phyloP scores from a whole-genome alignment of 2,329 filamentous ascomycete species.

The Stemphylium vesicarium region DNA sequence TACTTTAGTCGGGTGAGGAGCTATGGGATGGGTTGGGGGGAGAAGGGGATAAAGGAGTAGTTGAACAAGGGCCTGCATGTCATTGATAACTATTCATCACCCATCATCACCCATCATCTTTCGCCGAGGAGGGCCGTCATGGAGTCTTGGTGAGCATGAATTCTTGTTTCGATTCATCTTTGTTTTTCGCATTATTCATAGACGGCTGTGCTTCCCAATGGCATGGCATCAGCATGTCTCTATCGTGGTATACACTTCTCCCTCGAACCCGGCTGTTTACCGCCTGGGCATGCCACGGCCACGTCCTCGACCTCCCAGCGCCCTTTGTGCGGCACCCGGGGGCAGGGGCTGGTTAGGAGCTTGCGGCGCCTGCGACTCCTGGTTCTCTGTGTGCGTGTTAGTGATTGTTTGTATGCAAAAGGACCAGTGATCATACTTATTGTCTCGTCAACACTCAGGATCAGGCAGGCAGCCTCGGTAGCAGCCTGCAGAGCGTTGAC shows the following conservation, averaged over 20 bases:
- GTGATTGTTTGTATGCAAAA: constrained; percentile 1
- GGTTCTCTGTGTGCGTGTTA: constrained; percentile 67
- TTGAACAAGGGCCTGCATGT: background rate
- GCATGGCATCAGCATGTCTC: constrained; percentile 20
- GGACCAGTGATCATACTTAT: constrained; percentile 68
- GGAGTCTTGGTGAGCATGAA: background rate
- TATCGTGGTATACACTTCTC: constrained; percentile 31
- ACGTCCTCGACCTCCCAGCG: constrained; percentile 76
- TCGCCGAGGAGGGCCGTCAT: no score
- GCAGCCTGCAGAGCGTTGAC: constrained; percentile 96
- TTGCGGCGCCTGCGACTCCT: constrained; percentile 86
- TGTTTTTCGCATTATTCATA: constrained; percentile 40
- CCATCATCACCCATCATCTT: no score
- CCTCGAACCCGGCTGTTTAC: constrained; percentile 50
- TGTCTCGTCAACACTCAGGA: constrained; percentile 95
- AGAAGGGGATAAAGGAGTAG: constrained; percentile 20
- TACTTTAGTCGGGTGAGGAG: constrained; percentile 68
- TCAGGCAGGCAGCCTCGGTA: constrained; percentile 93
- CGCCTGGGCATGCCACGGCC: constrained; percentile 78
- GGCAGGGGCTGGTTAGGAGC: constrained; percentile 72
- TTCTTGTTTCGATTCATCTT: constrained; percentile 8
- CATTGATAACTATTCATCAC: no score
- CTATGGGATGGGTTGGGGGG: constrained; percentile 55
- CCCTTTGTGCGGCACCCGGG: constrained; percentile 79
- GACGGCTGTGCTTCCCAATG: constrained; percentile 33